Evolutionary conservation across 305 asterid species (phyloP).

Genomic region (Andrographis paniculata): DNA sequence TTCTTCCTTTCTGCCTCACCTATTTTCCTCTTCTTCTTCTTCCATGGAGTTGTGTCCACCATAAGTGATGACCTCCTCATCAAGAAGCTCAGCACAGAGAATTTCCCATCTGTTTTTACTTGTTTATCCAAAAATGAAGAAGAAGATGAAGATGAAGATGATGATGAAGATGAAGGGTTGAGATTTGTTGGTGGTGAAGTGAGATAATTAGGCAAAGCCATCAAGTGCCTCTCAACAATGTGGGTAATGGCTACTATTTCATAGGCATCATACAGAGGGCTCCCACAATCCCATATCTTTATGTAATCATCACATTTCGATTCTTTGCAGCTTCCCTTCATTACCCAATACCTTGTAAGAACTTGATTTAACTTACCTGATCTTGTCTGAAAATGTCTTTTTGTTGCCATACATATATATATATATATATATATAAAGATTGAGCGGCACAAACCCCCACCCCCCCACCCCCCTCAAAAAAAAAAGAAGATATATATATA

Average conservation of each 20-base stretch:
- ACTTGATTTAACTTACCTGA: constrained; percentile 11
- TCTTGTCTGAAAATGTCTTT: neutral
- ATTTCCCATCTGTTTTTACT: constrained; percentile 9
- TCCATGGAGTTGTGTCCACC: constrained; percentile 11
- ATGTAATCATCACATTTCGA: constrained; percentile 10
- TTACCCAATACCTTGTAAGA: too few relatives aligned
- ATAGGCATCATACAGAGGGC: constrained; percentile 60
- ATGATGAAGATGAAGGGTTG: too few relatives aligned
- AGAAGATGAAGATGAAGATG: too few relatives aligned
- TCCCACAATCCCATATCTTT: constrained; percentile 63
- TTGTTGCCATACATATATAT: neutral
- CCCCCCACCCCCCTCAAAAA: too few relatives aligned
- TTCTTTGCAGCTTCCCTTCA: too few relatives aligned
- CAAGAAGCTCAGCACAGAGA: constrained; percentile 18
- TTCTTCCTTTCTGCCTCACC: constrained; percentile 18
- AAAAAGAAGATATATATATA: too few relatives aligned
- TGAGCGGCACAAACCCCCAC: too few relatives aligned
- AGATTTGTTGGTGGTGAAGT: neutral
- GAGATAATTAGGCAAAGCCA: constrained; percentile 37
- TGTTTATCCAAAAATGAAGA: too few relatives aligned
- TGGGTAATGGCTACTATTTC: constrained; percentile 49
- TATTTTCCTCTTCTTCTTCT: constrained; percentile 14
- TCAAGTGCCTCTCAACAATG: constrained; percentile 38
- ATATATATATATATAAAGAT: too few relatives aligned
- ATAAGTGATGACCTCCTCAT: neutral